A percentile compares a stretch with the other conserved stretches of the same genome.
Conservation (phyloP, 352 stramenopile genomes). For the Aphanomyces euteiches region DNA sequence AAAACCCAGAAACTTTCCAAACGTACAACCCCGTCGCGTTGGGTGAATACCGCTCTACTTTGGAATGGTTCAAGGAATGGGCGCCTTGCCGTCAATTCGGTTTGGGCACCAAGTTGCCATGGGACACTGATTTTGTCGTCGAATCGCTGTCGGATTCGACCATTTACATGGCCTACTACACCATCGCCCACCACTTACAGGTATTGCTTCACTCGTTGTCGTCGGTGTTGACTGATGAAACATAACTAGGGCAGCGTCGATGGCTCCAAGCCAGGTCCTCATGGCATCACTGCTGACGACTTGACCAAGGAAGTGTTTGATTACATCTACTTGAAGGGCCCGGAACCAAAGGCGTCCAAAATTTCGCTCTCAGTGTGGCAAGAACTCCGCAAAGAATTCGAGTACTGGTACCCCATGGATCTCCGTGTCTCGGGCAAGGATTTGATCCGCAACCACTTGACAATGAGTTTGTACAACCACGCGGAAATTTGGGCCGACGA, state of each 20-base stretch:
- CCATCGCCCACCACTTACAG: constrained; percentile 98
- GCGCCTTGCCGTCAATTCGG: constrained; percentile 98
- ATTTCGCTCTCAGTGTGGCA: constrained; percentile 90
- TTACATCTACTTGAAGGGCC: constrained; percentile 96
- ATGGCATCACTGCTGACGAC: constrained; percentile 78
- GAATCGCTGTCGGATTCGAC: constrained; percentile 99
- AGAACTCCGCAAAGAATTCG: constrained; percentile 95
- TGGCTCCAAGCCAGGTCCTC: constrained; percentile 85
- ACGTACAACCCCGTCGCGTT: constrained; percentile 92
- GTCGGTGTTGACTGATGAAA: no score
- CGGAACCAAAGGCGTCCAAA: constrained; percentile 70
- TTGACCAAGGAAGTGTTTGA: constrained; percentile 97
- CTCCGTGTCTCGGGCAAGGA: constrained; percentile 95
- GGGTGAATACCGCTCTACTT: constrained; percentile 94
- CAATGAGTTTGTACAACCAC: constrained; percentile 99
- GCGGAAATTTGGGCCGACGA: constrained; percentile 98
- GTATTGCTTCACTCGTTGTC: constrained; percentile 12
- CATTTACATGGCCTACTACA: constrained; percentile 99
- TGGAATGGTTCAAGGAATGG: constrained; percentile 99
- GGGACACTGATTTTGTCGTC: constrained; percentile 98
- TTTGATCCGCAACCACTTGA: constrained; percentile 99
- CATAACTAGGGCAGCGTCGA: constrained; percentile 79
- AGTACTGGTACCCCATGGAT: constrained; percentile 99
- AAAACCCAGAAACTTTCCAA: constrained; percentile 89
- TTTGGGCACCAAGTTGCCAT: constrained; percentile 95